Evolutionary conservation across 1,284 basidiomycete species (phyloP), one percentile per base, ranked within the genome.

Genomic region (Puccinia novopanici): DNA sequence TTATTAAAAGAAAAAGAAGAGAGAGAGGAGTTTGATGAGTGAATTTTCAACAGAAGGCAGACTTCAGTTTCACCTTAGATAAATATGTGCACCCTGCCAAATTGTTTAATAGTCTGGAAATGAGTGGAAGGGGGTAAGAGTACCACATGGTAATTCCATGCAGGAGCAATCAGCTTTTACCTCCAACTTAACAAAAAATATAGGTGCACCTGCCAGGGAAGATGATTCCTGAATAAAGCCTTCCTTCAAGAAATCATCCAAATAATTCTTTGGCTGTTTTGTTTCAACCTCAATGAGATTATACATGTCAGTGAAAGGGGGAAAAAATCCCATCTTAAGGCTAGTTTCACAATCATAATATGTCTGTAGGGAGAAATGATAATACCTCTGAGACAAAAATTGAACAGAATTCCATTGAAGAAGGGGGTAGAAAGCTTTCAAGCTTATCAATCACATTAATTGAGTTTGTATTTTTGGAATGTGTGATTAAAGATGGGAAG

Each of bases 11-110:
- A n/a, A n/a, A n/a, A n/a, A n/a, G n/a, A n/a, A n/a, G n/a, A n/a
- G n/a, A n/a, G n/a, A n/a, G n/a, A n/a, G n/a, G n/a, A n/a, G n/a
- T n/a, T n/a, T n/a, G n/a, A n/a, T n/a, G n/a, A n/a, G n/a, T n/a
- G n/a, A n/a, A n/a, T n/a, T n/a, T n/a, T n/a, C n/a, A n/a, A n/a
- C n/a, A n/a, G 77, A 85, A 87, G 0, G 84, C 85, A 0, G 45
- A 70, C 0, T 83, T 75, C 0, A 86, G 83, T 71, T 86, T 85
- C 1, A 87, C 68, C 55, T 85, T 86, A 24, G 83, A 75, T 40
- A 82, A 82, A 45, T 78, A 57, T 48, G 27, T 78, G 40, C 81
- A 81, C 0, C 70, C 74, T n/a, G 37, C 37, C 2, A 84, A 65
- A 27, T 55, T 63, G 61, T 81, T 59, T 13, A 83, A 37, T 10